phyloP scores from a whole-genome alignment of 345 rosid species.

The Turritis glabra region DNA sequence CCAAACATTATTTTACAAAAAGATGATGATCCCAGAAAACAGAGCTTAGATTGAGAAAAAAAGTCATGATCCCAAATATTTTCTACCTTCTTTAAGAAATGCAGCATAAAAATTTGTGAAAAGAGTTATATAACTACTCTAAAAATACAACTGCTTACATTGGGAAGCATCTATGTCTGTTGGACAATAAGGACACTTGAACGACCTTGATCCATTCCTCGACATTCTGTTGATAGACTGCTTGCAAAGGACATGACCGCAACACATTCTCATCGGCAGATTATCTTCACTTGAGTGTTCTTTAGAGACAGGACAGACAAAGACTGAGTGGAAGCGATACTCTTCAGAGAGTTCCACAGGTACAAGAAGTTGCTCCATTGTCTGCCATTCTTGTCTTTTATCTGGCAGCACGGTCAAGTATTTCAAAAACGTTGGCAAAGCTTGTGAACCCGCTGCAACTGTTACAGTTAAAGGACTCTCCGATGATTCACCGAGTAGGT shows the following conservation, averaged over 20 bases:
- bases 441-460: conserved; percentile 59
- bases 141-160: conserved; percentile 58
- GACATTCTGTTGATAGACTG: conserved; percentile 66
- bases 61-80: background rate
- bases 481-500: conserved; percentile 51
- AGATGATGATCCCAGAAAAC: no score
- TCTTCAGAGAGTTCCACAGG: conserved; percentile 56
- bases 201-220: conserved; percentile 46
- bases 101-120: background rate
- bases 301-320: conserved; percentile 64
- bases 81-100: background rate
- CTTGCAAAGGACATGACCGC: conserved; percentile 69
- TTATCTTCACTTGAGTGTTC: conserved; percentile 62
- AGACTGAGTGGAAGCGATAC: conserved; percentile 59
- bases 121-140: background rate
- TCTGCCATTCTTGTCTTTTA: conserved; percentile 63
- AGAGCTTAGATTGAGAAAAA: background rate
- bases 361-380: conserved; percentile 64
- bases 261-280: conserved; percentile 62
- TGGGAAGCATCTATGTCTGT: conserved; percentile 46
- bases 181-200: conserved; percentile 72
- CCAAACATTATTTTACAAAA: background rate
- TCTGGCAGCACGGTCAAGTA: conserved; percentile 54
- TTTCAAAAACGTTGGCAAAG: conserved; percentile 59
- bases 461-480: conserved; percentile 59